Percentiles rank a stretch among this genome's conserved stretches.
phyloP scores from a whole-genome alignment of 805 yeast genomes.

The Kodamaea laetipori region DNA sequence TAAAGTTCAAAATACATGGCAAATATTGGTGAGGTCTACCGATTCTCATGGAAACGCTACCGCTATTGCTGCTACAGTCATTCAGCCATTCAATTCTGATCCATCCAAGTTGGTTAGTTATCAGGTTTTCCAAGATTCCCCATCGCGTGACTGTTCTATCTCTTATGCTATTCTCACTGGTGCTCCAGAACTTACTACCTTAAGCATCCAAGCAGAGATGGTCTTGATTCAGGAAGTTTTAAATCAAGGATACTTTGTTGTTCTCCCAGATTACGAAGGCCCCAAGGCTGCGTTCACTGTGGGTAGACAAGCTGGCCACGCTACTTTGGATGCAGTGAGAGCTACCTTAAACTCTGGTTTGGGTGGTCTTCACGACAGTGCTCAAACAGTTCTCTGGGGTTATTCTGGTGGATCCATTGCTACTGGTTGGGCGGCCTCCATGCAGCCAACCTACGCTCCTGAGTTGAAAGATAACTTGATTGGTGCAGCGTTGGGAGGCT shows the following conservation, averaged over 20 bases:
- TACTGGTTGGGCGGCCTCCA: conserved; percentile 39
- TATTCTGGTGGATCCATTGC: conserved; percentile 45
- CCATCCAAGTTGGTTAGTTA: conserved; percentile 23
- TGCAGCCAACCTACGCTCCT: conserved; percentile 40
- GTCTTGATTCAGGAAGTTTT: conserved; percentile 16
- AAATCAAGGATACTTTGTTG: conserved; percentile 35
- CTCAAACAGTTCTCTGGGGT: conserved; percentile 33
- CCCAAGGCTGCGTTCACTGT: conserved; percentile 33
- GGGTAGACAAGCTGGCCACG: conserved; percentile 35
- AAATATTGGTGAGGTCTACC: conserved; percentile 26
- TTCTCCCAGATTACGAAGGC: conserved; percentile 40
- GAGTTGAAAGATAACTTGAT: conserved; percentile 25
- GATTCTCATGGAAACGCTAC: conserved; percentile 22
- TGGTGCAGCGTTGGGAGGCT: conserved; percentile 42
- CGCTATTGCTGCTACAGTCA: conserved; percentile 25
- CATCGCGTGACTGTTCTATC: conserved; percentile 23
- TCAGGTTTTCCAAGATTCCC: conserved; percentile 26
- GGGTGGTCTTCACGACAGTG: conserved; percentile 22
- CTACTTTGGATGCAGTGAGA: conserved; percentile 32
- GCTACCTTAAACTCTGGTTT: conserved; percentile 27
- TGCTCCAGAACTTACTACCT: conserved; percentile 16
- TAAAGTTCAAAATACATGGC: conserved; percentile 22
- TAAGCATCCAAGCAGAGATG: conserved; percentile 21
- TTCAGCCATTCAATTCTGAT: conserved; percentile 28
- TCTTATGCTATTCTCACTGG: conserved; percentile 22